Base-by-base conservation (phyloP, 306 rosid species). In the Bauhinia variegata region DNA sequence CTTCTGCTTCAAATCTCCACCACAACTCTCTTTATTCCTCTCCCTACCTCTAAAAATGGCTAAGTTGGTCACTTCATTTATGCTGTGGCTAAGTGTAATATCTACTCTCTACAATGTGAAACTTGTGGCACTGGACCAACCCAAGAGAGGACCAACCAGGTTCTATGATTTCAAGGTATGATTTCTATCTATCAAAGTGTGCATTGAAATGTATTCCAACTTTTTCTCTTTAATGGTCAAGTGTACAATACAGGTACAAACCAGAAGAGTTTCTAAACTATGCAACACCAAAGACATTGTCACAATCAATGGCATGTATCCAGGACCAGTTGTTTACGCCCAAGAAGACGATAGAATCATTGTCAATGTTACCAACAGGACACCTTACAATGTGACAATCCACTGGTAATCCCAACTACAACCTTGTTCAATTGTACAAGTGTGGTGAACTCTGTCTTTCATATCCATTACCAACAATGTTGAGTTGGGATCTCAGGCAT, bases 121-220 rank as follows among this genome's bases (percentile, higher is more conserved):
- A 73, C 78, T 61, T 32, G 43, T 56, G 76, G 86, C 80, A 73
- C 42, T 60, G 32, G 78, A 75, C 60, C 78, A 66, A 67, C 41
- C 63, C 50, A 8, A 12, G 39, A 85, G 74, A 67, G 78, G 50
- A 75, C 52, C 88, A 79, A 77, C 84, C 54, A 85, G 60, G 58
- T 83, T 80, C 72, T 88, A 83, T 74, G 95, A 88, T 72, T 88
- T 88, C 67, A 83, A 85, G 95, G 95, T 88, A 51, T 65, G 30
- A 56, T 60, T 11, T 44, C 4, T 62, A 44, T 52, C 60, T 60
- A 28, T 60, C 32, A 30, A n/a, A n/a, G n/a, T n/a, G n/a, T n/a
- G n/a, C n/a, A n/a, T n/a, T n/a, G 52, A 65, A 30, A 10, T 23
- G 52, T 13, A 57, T 16, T 65, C 67, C 16, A 57, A 34, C 67